A percentile compares a stretch with the other conserved stretches of the same genome.
phyloP scores from a whole-genome alignment of 257 asterid genomes.

The Ilex aquifolium region DNA sequence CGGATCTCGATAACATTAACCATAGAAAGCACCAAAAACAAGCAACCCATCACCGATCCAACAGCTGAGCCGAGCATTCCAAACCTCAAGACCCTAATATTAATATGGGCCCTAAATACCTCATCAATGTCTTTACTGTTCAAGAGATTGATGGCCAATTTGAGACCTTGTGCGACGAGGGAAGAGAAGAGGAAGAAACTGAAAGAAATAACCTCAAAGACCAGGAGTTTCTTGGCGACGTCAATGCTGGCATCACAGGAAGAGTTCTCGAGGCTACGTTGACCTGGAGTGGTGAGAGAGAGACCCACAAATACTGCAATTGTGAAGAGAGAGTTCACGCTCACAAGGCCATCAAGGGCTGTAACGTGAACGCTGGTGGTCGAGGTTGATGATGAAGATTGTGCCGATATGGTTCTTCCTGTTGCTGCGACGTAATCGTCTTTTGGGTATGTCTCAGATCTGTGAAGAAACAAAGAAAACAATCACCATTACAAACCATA shows the following conservation, averaged over 20 bases:
- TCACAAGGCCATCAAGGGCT: slow-evolving; percentile 43
- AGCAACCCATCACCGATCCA: slow-evolving; percentile 5
- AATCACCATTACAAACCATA: background rate
- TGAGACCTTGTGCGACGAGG: slow-evolving; percentile 39
- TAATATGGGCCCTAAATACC: background rate
- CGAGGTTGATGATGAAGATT: background rate
- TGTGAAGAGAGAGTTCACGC: slow-evolving; percentile 56
- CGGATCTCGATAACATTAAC: slow-evolving; percentile 9
- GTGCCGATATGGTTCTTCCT: background rate
- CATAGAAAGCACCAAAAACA: slow-evolving; percentile 11
- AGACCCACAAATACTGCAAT: slow-evolving; percentile 42
- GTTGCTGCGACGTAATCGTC: background rate
- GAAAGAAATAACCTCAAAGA: slow-evolving; percentile 39
- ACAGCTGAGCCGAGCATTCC: slow-evolving; percentile 6
- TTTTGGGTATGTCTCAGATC: slow-evolving; percentile 23
- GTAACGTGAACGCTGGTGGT: slow-evolving; percentile 43
- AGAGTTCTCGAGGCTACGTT: slow-evolving; percentile 13
- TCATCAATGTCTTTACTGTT: background rate
- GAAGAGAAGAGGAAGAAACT: slow-evolving; percentile 52
- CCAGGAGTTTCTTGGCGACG: slow-evolving; percentile 25
- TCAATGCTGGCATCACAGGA: slow-evolving; percentile 21
- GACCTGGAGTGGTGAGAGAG: slow-evolving; percentile 31
- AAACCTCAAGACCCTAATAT: background rate
- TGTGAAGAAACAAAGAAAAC: background rate
- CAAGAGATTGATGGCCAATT: slow-evolving; percentile 34